Evolutionary conservation across 2,329 filamentous ascomycete species (phyloP).

Genomic region (Colletotrichum spaethianum): DNA sequence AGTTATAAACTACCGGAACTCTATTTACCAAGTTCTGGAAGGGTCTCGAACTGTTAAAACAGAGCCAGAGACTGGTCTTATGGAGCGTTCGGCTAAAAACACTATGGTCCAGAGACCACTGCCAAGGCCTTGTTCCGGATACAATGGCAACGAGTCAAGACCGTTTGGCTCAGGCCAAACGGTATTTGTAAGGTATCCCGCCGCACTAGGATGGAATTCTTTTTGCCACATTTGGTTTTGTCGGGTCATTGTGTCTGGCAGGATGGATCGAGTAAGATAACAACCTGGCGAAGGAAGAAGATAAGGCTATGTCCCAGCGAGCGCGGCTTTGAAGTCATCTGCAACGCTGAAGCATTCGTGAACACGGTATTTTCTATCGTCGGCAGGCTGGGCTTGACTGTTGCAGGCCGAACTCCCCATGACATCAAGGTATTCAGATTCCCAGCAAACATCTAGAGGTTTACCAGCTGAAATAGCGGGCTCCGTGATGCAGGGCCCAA

Average conservation of each 20-base stretch:
- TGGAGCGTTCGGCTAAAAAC: neutral
- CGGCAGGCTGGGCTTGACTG: slow-evolving; percentile 45
- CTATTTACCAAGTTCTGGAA: neutral
- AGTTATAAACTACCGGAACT: neutral
- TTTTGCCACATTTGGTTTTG: slow-evolving; percentile 18
- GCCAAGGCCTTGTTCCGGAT: slow-evolving; percentile 7
- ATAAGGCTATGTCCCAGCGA: neutral
- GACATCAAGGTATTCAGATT: no score
- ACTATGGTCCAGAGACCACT: neutral
- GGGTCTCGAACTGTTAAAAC: neutral
- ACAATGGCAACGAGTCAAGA: neutral
- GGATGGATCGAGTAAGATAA: slow-evolving; percentile 26
- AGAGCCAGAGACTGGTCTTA: neutral
- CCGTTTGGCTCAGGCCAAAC: neutral
- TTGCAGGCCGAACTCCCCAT: slow-evolving; percentile 46
- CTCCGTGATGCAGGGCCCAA: no score
- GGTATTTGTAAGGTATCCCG: neutral
- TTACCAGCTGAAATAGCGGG: no score
- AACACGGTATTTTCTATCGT: slow-evolving; percentile 46
- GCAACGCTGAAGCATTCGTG: slow-evolving; percentile 46
- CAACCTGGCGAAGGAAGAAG: neutral
- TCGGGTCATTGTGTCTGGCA: slow-evolving; percentile 15
- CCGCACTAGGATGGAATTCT: slow-evolving; percentile 11
- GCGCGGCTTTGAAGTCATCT: slow-evolving; percentile 43
- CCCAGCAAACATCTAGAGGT: no score